A percentile compares a stretch with the other conserved stretches of the same genome.
Conservation (phyloP, 148 eudicot genomes). For the Arctostaphylos glauca region DNA sequence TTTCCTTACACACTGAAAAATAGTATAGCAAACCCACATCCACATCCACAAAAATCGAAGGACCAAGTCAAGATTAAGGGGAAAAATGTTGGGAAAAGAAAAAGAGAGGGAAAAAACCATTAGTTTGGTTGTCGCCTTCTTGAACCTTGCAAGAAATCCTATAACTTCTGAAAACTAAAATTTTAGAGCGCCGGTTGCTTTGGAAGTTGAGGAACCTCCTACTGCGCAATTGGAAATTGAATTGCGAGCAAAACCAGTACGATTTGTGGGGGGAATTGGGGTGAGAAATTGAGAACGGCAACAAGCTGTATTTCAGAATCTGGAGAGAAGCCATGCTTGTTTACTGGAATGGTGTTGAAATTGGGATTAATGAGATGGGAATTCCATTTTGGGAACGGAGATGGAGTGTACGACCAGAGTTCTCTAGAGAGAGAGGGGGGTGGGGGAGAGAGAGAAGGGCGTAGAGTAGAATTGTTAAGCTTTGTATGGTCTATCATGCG, state of each 20-base stretch:
- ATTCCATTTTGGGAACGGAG: neutral
- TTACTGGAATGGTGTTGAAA: neutral
- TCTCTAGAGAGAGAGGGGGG: slow-evolving; percentile 14
- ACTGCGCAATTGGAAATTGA: slow-evolving; percentile 20
- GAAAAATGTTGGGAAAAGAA: neutral
- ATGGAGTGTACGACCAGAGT: neutral
- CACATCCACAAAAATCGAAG: neutral
- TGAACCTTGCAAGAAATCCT: slow-evolving; percentile 48
- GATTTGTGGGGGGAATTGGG: slow-evolving; percentile 20
- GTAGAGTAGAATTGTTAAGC: slow-evolving; percentile 24
- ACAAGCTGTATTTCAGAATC: slow-evolving; percentile 37
- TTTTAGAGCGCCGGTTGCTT: slow-evolving; percentile 11
- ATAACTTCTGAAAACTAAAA: slow-evolving; percentile 26
- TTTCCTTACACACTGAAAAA: neutral
- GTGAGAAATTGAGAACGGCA: slow-evolving; percentile 31
- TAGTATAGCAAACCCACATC: no score
- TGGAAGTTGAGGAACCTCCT: slow-evolving; percentile 27
- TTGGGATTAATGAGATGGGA: neutral
- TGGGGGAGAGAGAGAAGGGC: slow-evolving; percentile 6
- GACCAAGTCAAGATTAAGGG: neutral
- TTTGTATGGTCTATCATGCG: slow-evolving; percentile 20
- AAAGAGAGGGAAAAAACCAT: slow-evolving; percentile 19
- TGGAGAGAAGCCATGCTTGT: slow-evolving; percentile 52
- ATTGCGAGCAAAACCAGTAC: slow-evolving; percentile 28
- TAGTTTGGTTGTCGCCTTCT: slow-evolving; percentile 42